A percentile compares a stretch with the other conserved stretches of the same genome.
Conservation (phyloP, 306 rosid genomes). For the apple (Malus domestica) region DNA sequence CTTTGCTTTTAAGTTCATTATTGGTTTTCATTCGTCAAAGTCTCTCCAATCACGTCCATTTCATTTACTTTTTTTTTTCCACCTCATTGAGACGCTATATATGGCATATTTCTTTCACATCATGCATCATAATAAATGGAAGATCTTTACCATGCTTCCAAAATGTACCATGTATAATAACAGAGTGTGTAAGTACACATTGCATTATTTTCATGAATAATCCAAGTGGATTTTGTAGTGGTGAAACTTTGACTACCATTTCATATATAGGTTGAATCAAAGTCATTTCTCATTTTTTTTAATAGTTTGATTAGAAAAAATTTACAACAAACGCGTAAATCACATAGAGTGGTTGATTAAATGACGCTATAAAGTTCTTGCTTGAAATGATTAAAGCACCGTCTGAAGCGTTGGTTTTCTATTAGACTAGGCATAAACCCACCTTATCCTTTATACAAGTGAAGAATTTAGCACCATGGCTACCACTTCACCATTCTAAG, state of each 20-base stretch:
- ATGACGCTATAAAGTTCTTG: background rate
- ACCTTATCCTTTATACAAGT: background rate
- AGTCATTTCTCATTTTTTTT: background rate
- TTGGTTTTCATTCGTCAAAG: constrained; percentile 47
- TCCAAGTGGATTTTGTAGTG: too few species aligned
- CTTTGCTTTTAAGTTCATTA: background rate
- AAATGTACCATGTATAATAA: background rate
- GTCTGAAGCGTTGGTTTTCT: too few species aligned
- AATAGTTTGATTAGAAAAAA: background rate
- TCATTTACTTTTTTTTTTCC: background rate
- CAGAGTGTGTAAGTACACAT: background rate
- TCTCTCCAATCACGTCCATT: constrained; percentile 16
- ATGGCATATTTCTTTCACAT: background rate
- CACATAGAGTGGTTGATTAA: background rate
- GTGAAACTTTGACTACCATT: background rate
- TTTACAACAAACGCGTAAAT: background rate
- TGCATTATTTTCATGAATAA: background rate
- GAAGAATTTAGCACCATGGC: background rate
- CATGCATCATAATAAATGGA: background rate
- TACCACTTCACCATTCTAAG: background rate
- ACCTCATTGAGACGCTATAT: background rate
- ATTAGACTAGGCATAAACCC: background rate
- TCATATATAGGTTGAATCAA: background rate
- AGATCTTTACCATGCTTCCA: background rate
- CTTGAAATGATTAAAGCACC: background rate